phyloP scores from a whole-genome alignment of 495 filamentous ascomycete species.

The Gamarada debralockiae region DNA sequence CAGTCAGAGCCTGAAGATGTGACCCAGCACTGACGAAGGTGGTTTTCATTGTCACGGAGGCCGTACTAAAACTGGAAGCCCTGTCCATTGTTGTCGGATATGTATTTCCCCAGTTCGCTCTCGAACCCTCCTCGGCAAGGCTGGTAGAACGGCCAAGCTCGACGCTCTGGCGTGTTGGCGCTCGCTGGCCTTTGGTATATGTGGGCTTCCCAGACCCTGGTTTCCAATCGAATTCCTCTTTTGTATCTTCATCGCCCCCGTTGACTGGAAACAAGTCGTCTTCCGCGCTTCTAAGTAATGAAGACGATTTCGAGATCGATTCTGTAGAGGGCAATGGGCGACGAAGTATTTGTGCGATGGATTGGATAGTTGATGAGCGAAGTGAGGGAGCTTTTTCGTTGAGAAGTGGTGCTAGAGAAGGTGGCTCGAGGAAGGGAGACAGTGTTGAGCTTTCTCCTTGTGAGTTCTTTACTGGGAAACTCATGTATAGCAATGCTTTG shows the following conservation, averaged over 20 bases:
- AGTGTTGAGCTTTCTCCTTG: conserved; percentile 57
- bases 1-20: conserved; percentile 20
- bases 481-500: conserved; percentile 86
- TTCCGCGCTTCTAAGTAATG: conserved; percentile 41
- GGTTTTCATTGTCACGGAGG: conserved; percentile 11
- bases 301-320: conserved; percentile 41
- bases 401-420: conserved; percentile 44
- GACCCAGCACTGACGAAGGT: conserved; percentile 28
- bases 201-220: conserved; percentile 28
- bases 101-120: conserved; percentile 14
- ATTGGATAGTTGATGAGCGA: conserved; percentile 47
- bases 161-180: conserved; percentile 24
- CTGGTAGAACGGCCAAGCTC: conserved; percentile 31
- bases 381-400: conserved; percentile 56
- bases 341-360: conserved; percentile 59
- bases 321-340: conserved; percentile 46
- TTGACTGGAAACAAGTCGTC: conserved; percentile 64
- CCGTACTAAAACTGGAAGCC: conserved; percentile 22
- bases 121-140: conserved; percentile 15
- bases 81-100: conserved; percentile 26
- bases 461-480: conserved; percentile 66
- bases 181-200: conserved; percentile 28
- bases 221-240: conserved; percentile 19
- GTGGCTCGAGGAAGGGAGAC: conserved; percentile 58
- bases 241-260: conserved; percentile 39